A percentile compares a stretch with the other conserved stretches of the same genome.
phyloP scores from a whole-genome alignment of 1,284 basidiomycete genomes.

The Cutaneotrichosporon spelunceum region DNA sequence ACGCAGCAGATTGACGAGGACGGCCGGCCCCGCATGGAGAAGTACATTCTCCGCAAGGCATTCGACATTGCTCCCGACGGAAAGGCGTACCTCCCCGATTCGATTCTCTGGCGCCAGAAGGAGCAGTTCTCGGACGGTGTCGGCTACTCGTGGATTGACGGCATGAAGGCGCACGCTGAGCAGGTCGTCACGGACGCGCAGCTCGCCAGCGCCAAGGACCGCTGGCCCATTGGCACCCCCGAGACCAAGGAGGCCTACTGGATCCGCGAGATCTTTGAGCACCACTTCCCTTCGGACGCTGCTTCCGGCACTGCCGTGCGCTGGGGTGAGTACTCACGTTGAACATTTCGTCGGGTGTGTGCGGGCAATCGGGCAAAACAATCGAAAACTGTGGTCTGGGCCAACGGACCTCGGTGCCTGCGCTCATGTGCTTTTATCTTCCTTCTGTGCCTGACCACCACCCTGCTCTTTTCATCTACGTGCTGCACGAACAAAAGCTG shows the following conservation, averaged over 20 bases:
- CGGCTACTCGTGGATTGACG: constrained; percentile 99
- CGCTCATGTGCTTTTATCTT: constrained; percentile 8
- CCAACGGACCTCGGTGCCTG: neutral
- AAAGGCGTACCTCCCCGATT: constrained; percentile 88
- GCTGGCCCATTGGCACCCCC: constrained; percentile 79
- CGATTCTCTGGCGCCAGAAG: constrained; percentile 98
- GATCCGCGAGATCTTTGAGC: constrained; percentile 90
- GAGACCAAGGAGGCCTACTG: constrained; percentile 98
- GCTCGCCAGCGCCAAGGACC: constrained; percentile 68
- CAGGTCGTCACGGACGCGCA: constrained; percentile 73
- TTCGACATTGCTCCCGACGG: constrained; percentile 82
- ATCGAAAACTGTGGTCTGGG: neutral
- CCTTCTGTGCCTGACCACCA: neutral
- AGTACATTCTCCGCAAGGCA: constrained; percentile 97
- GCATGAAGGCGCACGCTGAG: constrained; percentile 87
- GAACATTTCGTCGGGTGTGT: neutral
- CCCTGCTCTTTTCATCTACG: neutral
- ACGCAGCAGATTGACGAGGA: constrained; percentile 75
- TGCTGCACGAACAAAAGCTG: neutral
- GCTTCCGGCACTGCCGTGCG: constrained; percentile 90
- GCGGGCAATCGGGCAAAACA: neutral
- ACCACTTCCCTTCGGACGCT: constrained; percentile 76
- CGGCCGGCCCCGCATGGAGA: constrained; percentile 88
- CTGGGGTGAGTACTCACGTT: constrained; percentile 52
- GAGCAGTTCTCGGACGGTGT: constrained; percentile 99